Evolutionary conservation across 2,329 filamentous ascomycete genomes (phyloP).

Genomic region (Fusarium succisae): DNA sequence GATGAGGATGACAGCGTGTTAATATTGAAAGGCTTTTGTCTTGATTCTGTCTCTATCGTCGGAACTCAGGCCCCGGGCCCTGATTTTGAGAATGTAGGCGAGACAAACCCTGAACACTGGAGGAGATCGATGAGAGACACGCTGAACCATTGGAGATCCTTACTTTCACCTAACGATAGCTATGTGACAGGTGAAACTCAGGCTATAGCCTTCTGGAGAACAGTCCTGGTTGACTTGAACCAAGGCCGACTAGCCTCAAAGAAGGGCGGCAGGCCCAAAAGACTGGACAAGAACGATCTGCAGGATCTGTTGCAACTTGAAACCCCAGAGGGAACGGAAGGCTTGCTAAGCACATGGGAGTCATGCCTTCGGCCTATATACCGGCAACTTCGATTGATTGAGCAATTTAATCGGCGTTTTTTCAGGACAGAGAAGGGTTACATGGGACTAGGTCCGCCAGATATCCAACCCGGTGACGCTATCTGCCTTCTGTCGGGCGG

Average conservation of each 20-base stretch:
- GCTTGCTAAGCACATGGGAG: background rate
- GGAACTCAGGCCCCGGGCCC: background rate
- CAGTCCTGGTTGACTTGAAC: background rate
- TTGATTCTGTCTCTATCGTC: background rate
- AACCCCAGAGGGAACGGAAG: background rate
- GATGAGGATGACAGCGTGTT: background rate
- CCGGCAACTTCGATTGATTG: background rate
- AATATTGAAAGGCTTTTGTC: background rate
- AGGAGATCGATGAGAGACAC: background rate
- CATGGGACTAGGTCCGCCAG: background rate
- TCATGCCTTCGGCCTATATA: background rate
- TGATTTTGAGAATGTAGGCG: background rate
- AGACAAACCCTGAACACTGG: background rate
- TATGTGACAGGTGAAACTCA: background rate
- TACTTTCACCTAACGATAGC: fast-evolving
- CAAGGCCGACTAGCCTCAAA: background rate
- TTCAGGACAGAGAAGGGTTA: background rate
- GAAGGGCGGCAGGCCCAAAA: background rate
- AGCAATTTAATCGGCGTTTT: conserved; percentile 4
- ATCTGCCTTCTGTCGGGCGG: background rate
- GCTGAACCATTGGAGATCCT: background rate
- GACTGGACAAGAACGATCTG: background rate
- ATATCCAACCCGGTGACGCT: background rate
- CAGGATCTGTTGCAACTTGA: background rate
- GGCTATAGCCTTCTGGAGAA: background rate